Evolutionary conservation across 768 basidiomycete genomes (phyloP).

Genomic region (Mycena haematopus): DNA sequence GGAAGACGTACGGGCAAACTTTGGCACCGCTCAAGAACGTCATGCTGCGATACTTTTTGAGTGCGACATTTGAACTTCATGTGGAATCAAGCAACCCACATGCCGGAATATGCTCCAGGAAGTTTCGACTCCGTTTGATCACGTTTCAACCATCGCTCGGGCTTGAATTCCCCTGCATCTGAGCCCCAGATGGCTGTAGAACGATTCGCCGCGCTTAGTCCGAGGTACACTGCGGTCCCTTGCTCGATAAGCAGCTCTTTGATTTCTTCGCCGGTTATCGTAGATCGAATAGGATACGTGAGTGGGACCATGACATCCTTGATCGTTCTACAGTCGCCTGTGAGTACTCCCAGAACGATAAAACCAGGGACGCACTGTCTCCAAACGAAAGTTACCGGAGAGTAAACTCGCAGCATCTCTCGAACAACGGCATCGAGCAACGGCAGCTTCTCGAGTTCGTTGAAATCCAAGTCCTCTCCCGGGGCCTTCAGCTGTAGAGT

Average conservation of each 20-base stretch:
- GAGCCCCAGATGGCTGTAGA: constrained; percentile 52
- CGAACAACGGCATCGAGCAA: constrained; percentile 46
- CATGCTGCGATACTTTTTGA: constrained; percentile 40
- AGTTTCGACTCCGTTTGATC: constrained; percentile 28
- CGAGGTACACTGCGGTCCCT: constrained; percentile 43
- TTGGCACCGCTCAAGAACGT: constrained; percentile 53
- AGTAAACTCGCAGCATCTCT: constrained; percentile 42
- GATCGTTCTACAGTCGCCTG: constrained; percentile 33
- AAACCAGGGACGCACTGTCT: constrained; percentile 36
- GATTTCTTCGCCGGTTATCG: constrained; percentile 34
- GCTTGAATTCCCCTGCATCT: constrained; percentile 55
- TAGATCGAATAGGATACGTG: constrained; percentile 36
- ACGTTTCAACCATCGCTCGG: constrained; percentile 52
- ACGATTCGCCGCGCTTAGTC: constrained; percentile 42
- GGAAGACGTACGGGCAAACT: constrained; percentile 48
- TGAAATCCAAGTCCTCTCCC: constrained; percentile 41
- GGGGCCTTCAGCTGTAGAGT: constrained; percentile 24
- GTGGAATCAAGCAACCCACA: constrained; percentile 32
- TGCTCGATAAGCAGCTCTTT: constrained; percentile 44
- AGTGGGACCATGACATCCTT: constrained; percentile 45
- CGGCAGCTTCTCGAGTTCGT: constrained; percentile 44
- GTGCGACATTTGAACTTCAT: constrained; percentile 46
- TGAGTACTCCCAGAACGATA: neutral
- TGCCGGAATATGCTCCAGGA: constrained; percentile 29
- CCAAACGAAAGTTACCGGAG: constrained; percentile 37